Percentiles rank a stretch among this genome's conserved stretches.
phyloP scores from a whole-genome alignment of 192 early-diverging fungal species.

The Backusella tuberculispora region DNA sequence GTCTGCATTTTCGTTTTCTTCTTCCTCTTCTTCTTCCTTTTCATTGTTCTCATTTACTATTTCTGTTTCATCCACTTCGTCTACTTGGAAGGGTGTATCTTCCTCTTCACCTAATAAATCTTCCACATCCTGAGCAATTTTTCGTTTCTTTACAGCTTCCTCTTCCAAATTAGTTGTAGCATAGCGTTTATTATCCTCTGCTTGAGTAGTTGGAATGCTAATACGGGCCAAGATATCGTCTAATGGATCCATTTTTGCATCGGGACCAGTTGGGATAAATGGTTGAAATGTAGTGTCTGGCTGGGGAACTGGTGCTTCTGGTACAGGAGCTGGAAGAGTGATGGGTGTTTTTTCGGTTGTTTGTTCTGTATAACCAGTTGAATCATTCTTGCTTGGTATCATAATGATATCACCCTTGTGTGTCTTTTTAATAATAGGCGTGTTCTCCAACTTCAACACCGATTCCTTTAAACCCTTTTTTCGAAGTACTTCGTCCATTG shows the following conservation, averaged over 20 bases:
- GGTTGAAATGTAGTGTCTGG: conserved; percentile 8
- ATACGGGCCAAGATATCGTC: conserved; percentile 59
- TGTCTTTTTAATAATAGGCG: conserved; percentile 62
- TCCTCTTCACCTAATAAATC: conserved; percentile 17
- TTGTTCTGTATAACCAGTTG: conserved; percentile 30
- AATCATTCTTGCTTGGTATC: conserved; percentile 37
- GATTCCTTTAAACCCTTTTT: conserved; percentile 60
- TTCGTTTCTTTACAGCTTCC: conserved; percentile 43
- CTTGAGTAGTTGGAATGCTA: conserved; percentile 42
- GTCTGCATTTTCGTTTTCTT: not conserved
- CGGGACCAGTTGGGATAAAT: conserved; percentile 7
- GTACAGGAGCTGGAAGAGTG: not conserved
- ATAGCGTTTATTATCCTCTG: conserved; percentile 38
- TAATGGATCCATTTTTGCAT: conserved; percentile 47
- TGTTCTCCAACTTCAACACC: conserved; percentile 54
- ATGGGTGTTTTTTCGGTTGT: conserved; percentile 21
- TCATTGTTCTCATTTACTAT: not conserved
- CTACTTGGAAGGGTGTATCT: conserved; percentile 39
- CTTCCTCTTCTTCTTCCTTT: not conserved
- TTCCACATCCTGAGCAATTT: conserved; percentile 31
- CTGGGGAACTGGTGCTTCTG: not conserved
- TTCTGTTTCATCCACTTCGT: conserved; percentile 28
- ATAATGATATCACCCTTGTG: conserved; percentile 63
- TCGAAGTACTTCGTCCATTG: conserved; percentile 57
- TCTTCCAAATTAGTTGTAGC: conserved; percentile 40